These are phyloP conservation scores for Gracilaria vermiculophylla DNA, from an alignment of 23 red algal genomes.

Conservation along the genomic window DNA sequence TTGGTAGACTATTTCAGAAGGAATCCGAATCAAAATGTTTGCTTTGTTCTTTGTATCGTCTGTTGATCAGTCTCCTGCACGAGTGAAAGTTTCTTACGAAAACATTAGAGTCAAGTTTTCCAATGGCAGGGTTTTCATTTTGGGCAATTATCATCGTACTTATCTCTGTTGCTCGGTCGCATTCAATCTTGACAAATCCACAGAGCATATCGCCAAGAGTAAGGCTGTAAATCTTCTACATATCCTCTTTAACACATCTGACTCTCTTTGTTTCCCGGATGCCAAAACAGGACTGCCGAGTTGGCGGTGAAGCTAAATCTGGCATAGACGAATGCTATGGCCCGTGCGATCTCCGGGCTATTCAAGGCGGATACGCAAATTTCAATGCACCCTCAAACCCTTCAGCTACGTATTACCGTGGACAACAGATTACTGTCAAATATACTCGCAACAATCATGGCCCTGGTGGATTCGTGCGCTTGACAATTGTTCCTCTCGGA, in stretches of 20 bases:
- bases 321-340: slow-evolving; percentile 33
- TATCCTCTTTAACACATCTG: neutral
- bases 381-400: slow-evolving; percentile 21
- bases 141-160: neutral
- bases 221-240: neutral
- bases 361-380: slow-evolving; percentile 47
- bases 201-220: slow-evolving; percentile 54
- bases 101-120: neutral
- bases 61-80: neutral
- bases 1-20: neutral
- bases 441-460: slow-evolving; percentile 71
- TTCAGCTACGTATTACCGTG: slow-evolving; percentile 26
- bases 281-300: neutral
- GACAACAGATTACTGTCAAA: slow-evolving; percentile 32
- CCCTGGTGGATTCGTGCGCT: slow-evolving; percentile 57
- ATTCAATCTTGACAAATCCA: slow-evolving; percentile 58
- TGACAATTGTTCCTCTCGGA: slow-evolving; percentile 50
- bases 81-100: neutral
- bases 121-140: neutral
- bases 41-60: neutral
- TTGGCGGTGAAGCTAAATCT: slow-evolving; percentile 36
- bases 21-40: neutral
- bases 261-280: neutral
- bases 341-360: slow-evolving; percentile 32
- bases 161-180: neutral